Base-by-base conservation (phyloP, 75 land plant species). In the Picea glauca region DNA sequence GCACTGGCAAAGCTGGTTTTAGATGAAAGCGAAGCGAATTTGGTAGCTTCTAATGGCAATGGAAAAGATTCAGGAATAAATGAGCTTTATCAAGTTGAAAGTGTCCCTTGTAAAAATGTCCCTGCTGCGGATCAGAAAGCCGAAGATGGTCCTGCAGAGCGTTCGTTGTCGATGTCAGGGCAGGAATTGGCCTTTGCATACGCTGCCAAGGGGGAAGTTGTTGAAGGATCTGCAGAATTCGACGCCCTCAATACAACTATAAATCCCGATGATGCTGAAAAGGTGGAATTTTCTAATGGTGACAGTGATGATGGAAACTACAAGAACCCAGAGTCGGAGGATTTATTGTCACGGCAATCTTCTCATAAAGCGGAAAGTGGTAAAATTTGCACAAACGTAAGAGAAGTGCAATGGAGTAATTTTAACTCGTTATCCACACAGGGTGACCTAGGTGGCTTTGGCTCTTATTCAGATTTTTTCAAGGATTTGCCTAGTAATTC, bases 331-430 rank as follows among this genome's bases (percentile, higher is more conserved):
- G 20, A 75, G 2, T 56, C 60, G 13, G 11, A 12, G 35, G 77
- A 57, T 30, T 75, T 21, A 26, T 54, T 54, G 12, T 15, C 60
- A 75, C 26, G 23, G 31, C 77, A 31, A 21, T 63, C 26, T 63
- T 9, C 65, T 63, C 26, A 26, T 63, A n/a, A 26, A 18, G n/a
- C 60, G 14, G 35, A 60, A 75, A 58, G 77, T 17, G 38, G 30
- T 9, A 54, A 20, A 33, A 32, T 77, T 67, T 13, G 67, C 9
- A 76, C 88, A 0, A 77, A 79, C 59, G 78, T 91, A 12, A 90
- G 87, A 82, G 93, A 84, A 77, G 86, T 91, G 60, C 85, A 90
- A 58, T 96, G 96, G 98, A 93, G 80, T 83, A 84, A 85, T 18
- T 90, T 96, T 80, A 50, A 78, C 74, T 43, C 82, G 14, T 85